A percentile compares a stretch with the other conserved stretches of the same genome.
These are phyloP conservation scores for Fusarium lyarnte DNA, from an alignment of 2,329 filamentous ascomycete species.

Conservation along the genomic window DNA sequence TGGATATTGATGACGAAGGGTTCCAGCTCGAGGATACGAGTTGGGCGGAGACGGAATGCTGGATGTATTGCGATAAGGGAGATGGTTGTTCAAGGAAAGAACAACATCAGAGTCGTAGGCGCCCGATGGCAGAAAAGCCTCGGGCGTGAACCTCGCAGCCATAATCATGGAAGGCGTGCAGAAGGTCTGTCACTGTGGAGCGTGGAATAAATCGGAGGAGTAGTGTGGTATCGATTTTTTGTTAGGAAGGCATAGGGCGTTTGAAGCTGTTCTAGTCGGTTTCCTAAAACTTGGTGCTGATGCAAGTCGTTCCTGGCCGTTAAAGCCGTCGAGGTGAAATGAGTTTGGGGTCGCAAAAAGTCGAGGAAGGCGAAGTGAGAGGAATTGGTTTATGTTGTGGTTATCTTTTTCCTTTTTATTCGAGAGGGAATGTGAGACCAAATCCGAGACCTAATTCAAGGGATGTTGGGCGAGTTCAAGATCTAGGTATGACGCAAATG, in stretches of 20 bases:
- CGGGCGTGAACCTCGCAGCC: slow-evolving; percentile 39
- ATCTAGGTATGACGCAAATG: slow-evolving; percentile 42
- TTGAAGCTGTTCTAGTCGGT: slow-evolving; percentile 14
- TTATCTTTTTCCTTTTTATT: slow-evolving; percentile 2
- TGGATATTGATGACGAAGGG: slow-evolving; percentile 37
- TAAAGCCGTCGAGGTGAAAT: background rate
- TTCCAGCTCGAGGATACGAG: slow-evolving; percentile 32
- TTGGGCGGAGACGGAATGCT: slow-evolving; percentile 29
- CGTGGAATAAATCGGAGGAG: slow-evolving; percentile 30
- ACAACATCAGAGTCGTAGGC: slow-evolving; percentile 37
- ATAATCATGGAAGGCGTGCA: slow-evolving; percentile 34
- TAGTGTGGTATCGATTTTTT: slow-evolving; percentile 18
- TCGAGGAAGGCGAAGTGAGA: background rate
- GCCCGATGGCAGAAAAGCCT: slow-evolving; percentile 44
- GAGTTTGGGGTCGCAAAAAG: background rate
- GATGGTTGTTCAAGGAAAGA: slow-evolving; percentile 30
- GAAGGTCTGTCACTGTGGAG: slow-evolving; percentile 15
- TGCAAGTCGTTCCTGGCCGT: slow-evolving; percentile 4
- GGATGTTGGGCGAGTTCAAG: slow-evolving; percentile 24
- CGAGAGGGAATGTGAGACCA: slow-evolving; percentile 16
- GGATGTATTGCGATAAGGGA: slow-evolving; percentile 25
- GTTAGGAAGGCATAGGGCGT: slow-evolving; percentile 36
- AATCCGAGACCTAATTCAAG: slow-evolving; percentile 20
- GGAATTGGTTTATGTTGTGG: background rate
- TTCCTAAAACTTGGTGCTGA: slow-evolving; percentile 11